phyloP scores from a whole-genome alignment of 1,284 basidiomycete genomes.

The Cryptococcus sp. region DNA sequence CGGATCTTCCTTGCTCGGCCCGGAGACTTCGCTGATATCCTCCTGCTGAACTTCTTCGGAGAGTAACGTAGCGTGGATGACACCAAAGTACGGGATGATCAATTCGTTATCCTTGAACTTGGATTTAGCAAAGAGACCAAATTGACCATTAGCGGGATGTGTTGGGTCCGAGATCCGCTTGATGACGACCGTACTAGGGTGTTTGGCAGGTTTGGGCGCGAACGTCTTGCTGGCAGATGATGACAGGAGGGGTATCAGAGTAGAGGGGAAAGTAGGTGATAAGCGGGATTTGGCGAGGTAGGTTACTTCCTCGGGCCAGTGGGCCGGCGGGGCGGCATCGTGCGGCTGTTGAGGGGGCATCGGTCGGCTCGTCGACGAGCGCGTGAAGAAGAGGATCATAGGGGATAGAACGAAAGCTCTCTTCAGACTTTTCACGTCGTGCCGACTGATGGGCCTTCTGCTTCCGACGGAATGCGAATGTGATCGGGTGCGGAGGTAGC shows the following conservation, averaged over 20 bases:
- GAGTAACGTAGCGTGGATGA: slow-evolving; percentile 57
- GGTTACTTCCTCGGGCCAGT: slow-evolving; percentile 46
- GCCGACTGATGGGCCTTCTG: too few species aligned
- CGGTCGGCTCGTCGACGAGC: not conserved
- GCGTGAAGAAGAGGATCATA: not conserved
- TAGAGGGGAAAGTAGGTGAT: slow-evolving; percentile 40
- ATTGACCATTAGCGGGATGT: slow-evolving; percentile 80
- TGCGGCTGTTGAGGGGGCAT: slow-evolving; percentile 23
- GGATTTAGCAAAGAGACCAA: slow-evolving; percentile 73
- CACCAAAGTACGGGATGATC: slow-evolving; percentile 79
- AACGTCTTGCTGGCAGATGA: slow-evolving; percentile 13
- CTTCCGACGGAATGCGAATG: too few species aligned
- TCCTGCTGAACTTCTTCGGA: slow-evolving; percentile 67
- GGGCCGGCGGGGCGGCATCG: slow-evolving; percentile 39
- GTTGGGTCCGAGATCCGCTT: slow-evolving; percentile 39
- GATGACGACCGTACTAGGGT: slow-evolving; percentile 43
- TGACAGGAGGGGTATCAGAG: slow-evolving; percentile 32
- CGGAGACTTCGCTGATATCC: slow-evolving; percentile 54
- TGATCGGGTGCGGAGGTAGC: too few species aligned
- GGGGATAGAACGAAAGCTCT: too few species aligned
- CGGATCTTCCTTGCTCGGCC: slow-evolving; percentile 9
- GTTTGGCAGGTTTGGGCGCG: slow-evolving; percentile 24
- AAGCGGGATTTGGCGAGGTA: slow-evolving; percentile 47
- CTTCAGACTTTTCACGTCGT: too few species aligned
- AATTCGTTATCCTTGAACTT: slow-evolving; percentile 68